phyloP scores from a whole-genome alignment of 148 eudicot genomes.

The Agrostemma githago region DNA sequence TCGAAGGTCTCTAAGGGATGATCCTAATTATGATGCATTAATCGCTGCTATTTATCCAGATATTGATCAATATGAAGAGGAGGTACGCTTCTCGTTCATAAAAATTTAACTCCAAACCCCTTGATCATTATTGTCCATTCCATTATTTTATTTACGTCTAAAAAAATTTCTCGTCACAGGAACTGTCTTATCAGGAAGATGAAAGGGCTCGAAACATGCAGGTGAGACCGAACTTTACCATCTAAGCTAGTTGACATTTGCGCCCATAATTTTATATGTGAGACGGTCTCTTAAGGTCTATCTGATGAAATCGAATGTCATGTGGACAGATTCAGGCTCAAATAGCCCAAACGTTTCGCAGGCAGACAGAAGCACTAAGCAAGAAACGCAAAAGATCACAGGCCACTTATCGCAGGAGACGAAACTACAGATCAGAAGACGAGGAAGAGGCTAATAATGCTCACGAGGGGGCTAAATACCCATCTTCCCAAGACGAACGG shows the following conservation, averaged over 20 bases:
- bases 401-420: slow-evolving; percentile 40
- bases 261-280: background rate
- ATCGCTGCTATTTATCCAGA: slow-evolving; percentile 69
- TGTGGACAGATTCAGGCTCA: slow-evolving; percentile 64
- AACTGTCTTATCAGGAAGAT: slow-evolving; percentile 76
- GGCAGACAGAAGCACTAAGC: slow-evolving; percentile 74
- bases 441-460: slow-evolving; percentile 47
- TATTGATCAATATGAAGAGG: slow-evolving; percentile 73
- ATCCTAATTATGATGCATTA: slow-evolving; percentile 71
- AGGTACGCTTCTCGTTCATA: slow-evolving; percentile 40
- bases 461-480: slow-evolving; percentile 49
- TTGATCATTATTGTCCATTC: background rate
- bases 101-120: background rate
- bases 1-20: slow-evolving; percentile 82
- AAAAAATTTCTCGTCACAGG: slow-evolving; percentile 33
- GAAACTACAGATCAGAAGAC: slow-evolving; percentile 55
- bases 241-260: no score
- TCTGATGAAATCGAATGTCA: background rate
- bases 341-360: slow-evolving; percentile 56
- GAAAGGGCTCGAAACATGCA: slow-evolving; percentile 69
- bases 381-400: slow-evolving; percentile 58
- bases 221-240: slow-evolving; percentile 30
- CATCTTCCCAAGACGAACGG: slow-evolving; percentile 70
- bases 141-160: background rate
- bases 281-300: background rate